phyloP scores from a whole-genome alignment of 139 green algal genomes.

The Coelastrella sp. region DNA sequence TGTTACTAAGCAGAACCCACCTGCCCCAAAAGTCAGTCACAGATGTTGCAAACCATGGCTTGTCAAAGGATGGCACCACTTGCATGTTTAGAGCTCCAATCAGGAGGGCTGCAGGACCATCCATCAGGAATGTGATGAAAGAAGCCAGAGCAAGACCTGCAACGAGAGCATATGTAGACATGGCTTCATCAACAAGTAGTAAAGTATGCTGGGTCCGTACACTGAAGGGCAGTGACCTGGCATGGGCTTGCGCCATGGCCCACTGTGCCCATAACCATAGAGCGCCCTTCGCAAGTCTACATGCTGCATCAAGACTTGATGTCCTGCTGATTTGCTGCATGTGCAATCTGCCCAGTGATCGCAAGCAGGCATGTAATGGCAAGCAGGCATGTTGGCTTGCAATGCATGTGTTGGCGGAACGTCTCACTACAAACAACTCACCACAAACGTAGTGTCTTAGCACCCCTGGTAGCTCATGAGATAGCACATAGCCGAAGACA shows the following conservation, averaged over 20 bases:
- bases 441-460: conserved; percentile 30
- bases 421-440: conserved; percentile 4
- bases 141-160: conserved; percentile 41
- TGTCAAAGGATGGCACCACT: conserved; percentile 65
- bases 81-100: conserved; percentile 40
- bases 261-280: too few relatives aligned
- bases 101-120: conserved; percentile 50
- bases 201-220: too few relatives aligned
- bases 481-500: not conserved
- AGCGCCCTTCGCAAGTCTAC: too few relatives aligned
- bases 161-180: not conserved
- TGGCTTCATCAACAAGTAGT: too few relatives aligned
- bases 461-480: not conserved
- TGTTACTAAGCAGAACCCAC: not conserved
- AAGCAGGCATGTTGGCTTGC: too few relatives aligned
- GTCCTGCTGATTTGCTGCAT: too few relatives aligned
- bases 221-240: too few relatives aligned
- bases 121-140: conserved; percentile 63
- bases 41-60: conserved; percentile 54
- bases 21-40: conserved; percentile 65
- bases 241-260: too few relatives aligned
- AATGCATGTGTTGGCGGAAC: too few relatives aligned
- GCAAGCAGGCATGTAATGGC: too few relatives aligned
- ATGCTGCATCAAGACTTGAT: too few relatives aligned
- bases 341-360: too few relatives aligned